Base-by-base conservation (phyloP, 2,329 filamentous ascomycete species). In the Pseudogymnoascus sp. region DNA sequence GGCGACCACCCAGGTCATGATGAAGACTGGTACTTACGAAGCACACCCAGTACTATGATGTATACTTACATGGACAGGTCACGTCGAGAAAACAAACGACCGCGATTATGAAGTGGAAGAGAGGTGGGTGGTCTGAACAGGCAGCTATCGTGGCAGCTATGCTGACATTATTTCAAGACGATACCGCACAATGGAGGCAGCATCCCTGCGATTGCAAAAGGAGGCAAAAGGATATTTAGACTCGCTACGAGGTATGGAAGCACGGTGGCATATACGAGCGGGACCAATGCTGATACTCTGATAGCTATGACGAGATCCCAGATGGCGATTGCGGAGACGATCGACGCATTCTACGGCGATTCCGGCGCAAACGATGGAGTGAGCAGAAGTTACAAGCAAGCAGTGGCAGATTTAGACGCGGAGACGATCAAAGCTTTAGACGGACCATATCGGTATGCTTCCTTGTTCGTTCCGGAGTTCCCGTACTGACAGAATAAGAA, bases 1-100 rank as follows among this genome's bases (percentile, higher is more conserved):
- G 80, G 93, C 93, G 72, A 97, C 93, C 78, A 99, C 96, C 79
- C 93, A 97, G 87, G 93, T 97, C 66, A 97, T 99, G 91, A 97
- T 99, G 93, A 99, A 99, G 84, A 96, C 93, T 63, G 91, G 88
- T 90, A 76, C 67, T 81, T 71, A 40, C 18, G 12, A 11, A 31
- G n/a, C 8, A 33, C 6, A 8, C 16, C n/a, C 12, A 11, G 16
- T 43, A 12, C n/a, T 6, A 28, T 41, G 21, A 38, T 38, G 3
- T 14, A 21, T n/a, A 31, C 16, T 33, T 49, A 60, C 67, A 64
- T 65, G 62, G 65, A 67, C 18, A 86, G 91, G 95, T 65, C 95
- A 97, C 80, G 96, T 99, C 71, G 95, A 99, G 79, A 93, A 95
- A 80, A 99, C 95, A 25, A 97, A 93, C 76, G 95, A 99, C 79